Percentiles rank a stretch among this genome's conserved stretches.
Evolutionary conservation across 495 filamentous ascomycete genomes (phyloP).

Genomic region (Hamigera avellanea): DNA sequence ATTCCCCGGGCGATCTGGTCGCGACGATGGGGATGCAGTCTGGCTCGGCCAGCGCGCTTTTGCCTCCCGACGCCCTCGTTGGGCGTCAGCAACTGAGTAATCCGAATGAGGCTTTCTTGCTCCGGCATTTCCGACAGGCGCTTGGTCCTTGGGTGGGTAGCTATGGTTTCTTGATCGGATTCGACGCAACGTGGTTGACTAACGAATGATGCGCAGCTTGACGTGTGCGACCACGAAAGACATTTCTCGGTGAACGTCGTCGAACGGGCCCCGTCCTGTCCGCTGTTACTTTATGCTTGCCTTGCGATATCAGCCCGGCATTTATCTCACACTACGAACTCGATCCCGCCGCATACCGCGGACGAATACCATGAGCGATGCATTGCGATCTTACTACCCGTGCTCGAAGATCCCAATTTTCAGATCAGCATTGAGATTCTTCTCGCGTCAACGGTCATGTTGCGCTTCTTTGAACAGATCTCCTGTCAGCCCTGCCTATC

Average conservation of each 20-base stretch:
- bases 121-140: conserved; percentile 27
- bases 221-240: conserved; percentile 25
- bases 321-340: conserved; percentile 24
- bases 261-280: conserved; percentile 21
- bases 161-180: neutral
- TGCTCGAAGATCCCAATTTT: conserved; percentile 23
- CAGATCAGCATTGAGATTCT: conserved; percentile 29
- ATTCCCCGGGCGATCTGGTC: conserved; percentile 6
- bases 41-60: conserved; percentile 10
- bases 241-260: conserved; percentile 25
- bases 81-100: conserved; percentile 15
- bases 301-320: conserved; percentile 31
- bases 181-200: neutral
- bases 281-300: conserved; percentile 28
- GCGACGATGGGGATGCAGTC: conserved; percentile 11
- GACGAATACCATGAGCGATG: conserved; percentile 33
- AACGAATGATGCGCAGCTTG: conserved; percentile 14
- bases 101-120: conserved; percentile 29
- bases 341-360: conserved; percentile 20
- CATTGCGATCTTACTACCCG: conserved; percentile 28
- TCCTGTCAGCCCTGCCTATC: conserved; percentile 16
- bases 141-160: conserved; percentile 26
- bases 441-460: conserved; percentile 28
- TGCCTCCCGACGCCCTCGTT: conserved; percentile 10
- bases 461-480: conserved; percentile 33